Base-by-base conservation (phyloP, 2,329 filamentous ascomycete species). In the Rhynchosporium graminicola region DNA sequence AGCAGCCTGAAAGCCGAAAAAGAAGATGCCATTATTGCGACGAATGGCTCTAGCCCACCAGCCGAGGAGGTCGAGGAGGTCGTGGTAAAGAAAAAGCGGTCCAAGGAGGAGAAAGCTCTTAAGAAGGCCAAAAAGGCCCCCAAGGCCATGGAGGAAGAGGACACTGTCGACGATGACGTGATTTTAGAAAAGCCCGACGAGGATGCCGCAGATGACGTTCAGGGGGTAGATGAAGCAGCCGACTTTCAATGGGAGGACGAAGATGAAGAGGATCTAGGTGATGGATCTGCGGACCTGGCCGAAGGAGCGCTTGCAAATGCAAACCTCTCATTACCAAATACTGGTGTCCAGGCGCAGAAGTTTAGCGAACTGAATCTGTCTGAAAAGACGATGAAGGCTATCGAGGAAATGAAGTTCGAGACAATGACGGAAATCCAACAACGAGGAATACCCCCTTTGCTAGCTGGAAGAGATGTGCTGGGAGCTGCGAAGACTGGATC, bases 351-450 rank as follows among this genome's bases (percentile, higher is more conserved):
- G 48, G 59, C 67, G 6, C 51, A 70, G 57, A 70, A 67, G 51
- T 75, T 75, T 62, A 67, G 68, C 4, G 72, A 98, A 68, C 81
- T 99, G 66, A 90, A 90, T 60, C 83, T 99, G 10, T 95, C 91
- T 1, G 89, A 93, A 29, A 92, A 91, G 77, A 97, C 92, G 0
- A 89, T 93, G 83, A 87, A 89, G 78, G 93, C 92, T 8, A 70
- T 72, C 74, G 79, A 87, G 62, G 91, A 90, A 67, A 98, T 99
- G 94, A 90, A 90, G 13, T 97, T 98, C 75, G 88, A 90, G 73
- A 93, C 83, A 54, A 97, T 99, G 93, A 98, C 95, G 0, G 91
- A 95, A 75, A 97, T 98, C 69, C 95, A 98, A 77, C 85, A 87
- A 70, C 84, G 90, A 74, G 89, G 89, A 12, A 97, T 98, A 61